Evolutionary conservation across 2,329 filamentous ascomycete genomes (phyloP).

Genomic region (Fusarium sp.): DNA sequence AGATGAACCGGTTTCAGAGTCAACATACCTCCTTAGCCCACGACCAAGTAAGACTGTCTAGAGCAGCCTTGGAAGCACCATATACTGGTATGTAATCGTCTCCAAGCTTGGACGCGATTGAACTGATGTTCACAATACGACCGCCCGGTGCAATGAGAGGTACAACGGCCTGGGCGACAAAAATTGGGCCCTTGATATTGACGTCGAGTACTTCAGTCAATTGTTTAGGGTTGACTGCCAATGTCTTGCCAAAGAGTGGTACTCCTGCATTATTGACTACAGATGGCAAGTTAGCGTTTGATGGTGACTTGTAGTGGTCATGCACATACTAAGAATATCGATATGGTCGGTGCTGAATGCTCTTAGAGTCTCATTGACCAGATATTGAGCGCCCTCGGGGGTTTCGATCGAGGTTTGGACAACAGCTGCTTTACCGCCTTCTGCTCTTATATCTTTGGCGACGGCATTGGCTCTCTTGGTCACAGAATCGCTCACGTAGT

Average conservation of each 20-base stretch:
- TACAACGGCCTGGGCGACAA: not conserved
- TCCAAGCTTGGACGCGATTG: accelerated
- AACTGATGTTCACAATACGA: accelerated
- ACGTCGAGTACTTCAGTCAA: not conserved
- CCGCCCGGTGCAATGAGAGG: accelerated
- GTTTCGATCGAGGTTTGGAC: not conserved
- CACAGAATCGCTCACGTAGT: not conserved
- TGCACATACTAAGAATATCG: not conserved
- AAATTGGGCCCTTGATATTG: accelerated
- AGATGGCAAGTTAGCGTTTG: accelerated
- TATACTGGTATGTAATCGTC: not conserved
- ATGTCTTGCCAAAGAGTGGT: not conserved
- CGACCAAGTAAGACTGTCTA: not conserved
- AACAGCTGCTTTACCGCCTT: accelerated
- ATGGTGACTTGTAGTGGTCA: accelerated
- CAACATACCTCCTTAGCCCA: not conserved
- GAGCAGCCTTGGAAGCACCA: not conserved
- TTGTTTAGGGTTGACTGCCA: not conserved
- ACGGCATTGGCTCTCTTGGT: not conserved
- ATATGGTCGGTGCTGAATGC: not conserved
- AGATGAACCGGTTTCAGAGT: not conserved
- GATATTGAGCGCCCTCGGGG: not conserved
- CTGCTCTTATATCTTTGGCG: accelerated
- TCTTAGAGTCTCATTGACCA: not conserved
- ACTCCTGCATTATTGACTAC: not conserved